Base-by-base conservation (phyloP, 2,329 filamentous ascomycete genomes). In the Lithohypha guttulata region DNA sequence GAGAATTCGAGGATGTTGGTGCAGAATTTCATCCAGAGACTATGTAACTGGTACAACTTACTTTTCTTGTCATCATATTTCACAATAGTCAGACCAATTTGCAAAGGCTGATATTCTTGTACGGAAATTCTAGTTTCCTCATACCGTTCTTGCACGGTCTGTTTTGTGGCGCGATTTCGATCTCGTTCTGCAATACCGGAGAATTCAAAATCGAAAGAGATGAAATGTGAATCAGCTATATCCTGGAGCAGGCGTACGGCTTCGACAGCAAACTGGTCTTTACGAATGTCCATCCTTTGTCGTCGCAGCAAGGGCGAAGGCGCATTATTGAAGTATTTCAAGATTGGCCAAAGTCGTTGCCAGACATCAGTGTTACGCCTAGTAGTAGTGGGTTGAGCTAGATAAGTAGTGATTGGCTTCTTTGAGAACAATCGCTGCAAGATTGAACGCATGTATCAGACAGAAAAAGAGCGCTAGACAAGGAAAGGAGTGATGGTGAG, bases 31-130 rank as follows among this genome's bases (percentile, higher is more conserved):
- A 23, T 3, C 18, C n/a, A n/a, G n/a, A n/a, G n/a, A n/a, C n/a
- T n/a, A n/a, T n/a, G n/a, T n/a, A n/a, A n/a, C n/a, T n/a, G n/a
- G n/a, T n/a, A 35, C 17, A 18, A 25, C 46, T 58, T 57, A 61
- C 70, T 69, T 51, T 64, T 66, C 7, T 67, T 57, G 5, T 53
- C 47, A 53, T 77, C 68, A 53, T 80, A 73, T 37, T 64, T 62
- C n/a, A 74, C 74, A 50, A 76, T 71, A 0, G 78, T 81, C 42
- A 82, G 58, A n/a, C 78, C 78, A 39, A 81, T 59, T 53, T 82
- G 78, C 2, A 81, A 60, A 36, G 81, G 70, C 44, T 77, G 71
- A 50, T 76, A 81, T 26, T 66, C 69, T 44, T 78, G 69, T 3
- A 77, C 77, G 2, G 73, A 75, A 19, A 59, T 59, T 53, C 73